A percentile compares a stretch with the other conserved stretches of the same genome.
phyloP scores from a whole-genome alignment of 805 yeast species.

The Myxozyma vanderwaltii region DNA sequence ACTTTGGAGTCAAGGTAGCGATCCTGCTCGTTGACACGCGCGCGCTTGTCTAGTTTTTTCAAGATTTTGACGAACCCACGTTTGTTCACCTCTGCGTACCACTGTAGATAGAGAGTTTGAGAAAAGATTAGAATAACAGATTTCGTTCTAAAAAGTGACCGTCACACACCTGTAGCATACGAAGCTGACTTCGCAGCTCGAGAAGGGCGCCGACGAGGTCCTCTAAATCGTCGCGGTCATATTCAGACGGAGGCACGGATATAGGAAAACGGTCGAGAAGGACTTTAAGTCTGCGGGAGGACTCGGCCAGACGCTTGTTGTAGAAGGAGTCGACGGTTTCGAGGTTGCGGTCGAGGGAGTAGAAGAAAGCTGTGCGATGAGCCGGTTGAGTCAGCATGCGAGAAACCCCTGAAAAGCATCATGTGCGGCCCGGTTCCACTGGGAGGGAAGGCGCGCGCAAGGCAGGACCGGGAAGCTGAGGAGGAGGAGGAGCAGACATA shows the following conservation, averaged over 20 bases:
- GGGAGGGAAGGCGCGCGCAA: not conserved
- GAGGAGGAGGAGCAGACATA: slow-evolving; percentile 9
- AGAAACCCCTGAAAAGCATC: slow-evolving; percentile 12
- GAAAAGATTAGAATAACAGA: not conserved
- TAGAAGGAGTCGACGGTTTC: slow-evolving; percentile 81
- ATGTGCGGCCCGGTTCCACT: not conserved
- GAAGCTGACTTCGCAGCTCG: slow-evolving; percentile 71
- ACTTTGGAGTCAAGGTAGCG: slow-evolving; percentile 67
- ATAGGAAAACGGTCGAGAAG: slow-evolving; percentile 42
- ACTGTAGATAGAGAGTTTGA: slow-evolving; percentile 43
- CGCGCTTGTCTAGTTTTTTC: slow-evolving; percentile 86
- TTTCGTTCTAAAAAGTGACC: not conserved
- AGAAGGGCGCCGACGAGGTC: slow-evolving; percentile 68
- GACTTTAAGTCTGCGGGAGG: slow-evolving; percentile 63
- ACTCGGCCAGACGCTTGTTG: slow-evolving; percentile 71
- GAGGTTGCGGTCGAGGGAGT: slow-evolving; percentile 74
- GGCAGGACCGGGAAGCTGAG: not conserved
- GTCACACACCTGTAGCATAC: slow-evolving; percentile 61
- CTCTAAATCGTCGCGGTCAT: slow-evolving; percentile 58
- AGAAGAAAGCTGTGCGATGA: slow-evolving; percentile 60
- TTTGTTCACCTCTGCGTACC: slow-evolving; percentile 92
- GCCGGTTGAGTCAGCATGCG: slow-evolving; percentile 24
- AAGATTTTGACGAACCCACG: slow-evolving; percentile 86
- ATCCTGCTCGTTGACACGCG: slow-evolving; percentile 59
- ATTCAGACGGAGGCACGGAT: slow-evolving; percentile 35